These are phyloP conservation scores for Cadophora sp. DNA, from an alignment of 2,329 filamentous ascomycete genomes.

Conservation along the genomic window DNA sequence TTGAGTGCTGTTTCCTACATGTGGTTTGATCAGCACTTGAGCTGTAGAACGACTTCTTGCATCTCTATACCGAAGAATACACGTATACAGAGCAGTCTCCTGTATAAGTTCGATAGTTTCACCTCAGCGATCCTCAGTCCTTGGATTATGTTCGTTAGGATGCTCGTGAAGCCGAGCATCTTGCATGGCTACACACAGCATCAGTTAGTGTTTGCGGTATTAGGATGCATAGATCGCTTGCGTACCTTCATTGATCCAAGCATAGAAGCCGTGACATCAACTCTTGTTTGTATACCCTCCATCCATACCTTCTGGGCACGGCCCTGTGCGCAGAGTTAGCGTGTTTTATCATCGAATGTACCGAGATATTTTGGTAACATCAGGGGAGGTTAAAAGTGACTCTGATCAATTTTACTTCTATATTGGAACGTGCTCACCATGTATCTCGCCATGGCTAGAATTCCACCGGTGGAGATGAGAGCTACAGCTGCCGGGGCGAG, in stretches of 20 bases:
- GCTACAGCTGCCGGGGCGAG: conserved; percentile 36
- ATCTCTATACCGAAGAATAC: conserved; percentile 31
- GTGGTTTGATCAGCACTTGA: neutral
- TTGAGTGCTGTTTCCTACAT: conserved; percentile 37
- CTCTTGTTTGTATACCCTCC: conserved; percentile 42
- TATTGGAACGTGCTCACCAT: conserved; percentile 28
- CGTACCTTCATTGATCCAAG: conserved; percentile 44
- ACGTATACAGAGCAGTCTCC: conserved; percentile 44
- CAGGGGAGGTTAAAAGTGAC: too few species aligned
- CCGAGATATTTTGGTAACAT: neutral
- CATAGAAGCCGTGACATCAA: conserved; percentile 42
- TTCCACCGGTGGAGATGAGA: conserved; percentile 40
- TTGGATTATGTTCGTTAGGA: conserved; percentile 46
- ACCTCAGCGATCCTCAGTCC: conserved; percentile 49
- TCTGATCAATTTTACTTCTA: neutral
- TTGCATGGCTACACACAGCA: conserved; percentile 39
- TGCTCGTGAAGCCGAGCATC: conserved; percentile 47
- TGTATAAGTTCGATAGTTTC: conserved; percentile 48
- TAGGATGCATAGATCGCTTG: neutral
- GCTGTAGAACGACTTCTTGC: neutral
- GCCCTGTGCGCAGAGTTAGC: neutral
- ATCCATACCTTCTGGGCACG: conserved; percentile 44
- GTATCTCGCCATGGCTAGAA: conserved; percentile 34
- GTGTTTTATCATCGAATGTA: too few species aligned
- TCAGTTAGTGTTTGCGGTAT: conserved; percentile 2